Base-by-base conservation (phyloP, 1,284 basidiomycete genomes). In the Ustilago sp. region DNA sequence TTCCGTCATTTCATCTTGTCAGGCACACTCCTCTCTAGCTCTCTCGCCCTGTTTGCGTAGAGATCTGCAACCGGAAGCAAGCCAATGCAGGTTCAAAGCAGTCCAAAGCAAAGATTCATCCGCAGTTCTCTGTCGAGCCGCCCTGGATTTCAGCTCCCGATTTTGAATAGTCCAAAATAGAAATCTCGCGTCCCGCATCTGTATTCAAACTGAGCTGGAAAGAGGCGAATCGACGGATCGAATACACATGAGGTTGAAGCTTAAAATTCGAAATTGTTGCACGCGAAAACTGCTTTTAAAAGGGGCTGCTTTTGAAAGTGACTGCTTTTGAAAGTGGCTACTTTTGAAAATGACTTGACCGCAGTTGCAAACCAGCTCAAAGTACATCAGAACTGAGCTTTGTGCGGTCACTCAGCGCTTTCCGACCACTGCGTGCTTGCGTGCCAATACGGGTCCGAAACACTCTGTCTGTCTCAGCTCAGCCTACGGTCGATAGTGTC, bases 291-390 rank as follows among this genome's bases (percentile, higher is more conserved):
- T 39, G 38, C 4, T 39, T 39, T 39, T 39, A 5, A 39, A 11
- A 9, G 38, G 3, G 38, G 4, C 15, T 39, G 0, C 2, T 39
- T 39, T 39, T 39, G 2, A 9, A 17, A 39, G 3, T 11, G 15
- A 39, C 15, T 39, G 1, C 19, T 28, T 19, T 19, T 19, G 19
- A 19, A 19, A 19, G 19, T 19, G 19, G 19, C 19, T 19, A 19
- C 45, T 28, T 48, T 48, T 48, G 1, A 50, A 50, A 50, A 4
- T 13, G 48, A 50, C 48, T 50, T 32, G 28, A 50, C 48, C 48
- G 48, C 48, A 50, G 48, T 50, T 19, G 5, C 17, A 45, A 19
- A 51, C 52, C 59, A 52, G 23, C 23, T 28, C 23, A 28, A 28
- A 28, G 23, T 28, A 28, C 23, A 3, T 0, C 23, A 28, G 23